phyloP scores from a whole-genome alignment of 2,329 filamentous ascomycete genomes.

The Xylaria hypoxylon region DNA sequence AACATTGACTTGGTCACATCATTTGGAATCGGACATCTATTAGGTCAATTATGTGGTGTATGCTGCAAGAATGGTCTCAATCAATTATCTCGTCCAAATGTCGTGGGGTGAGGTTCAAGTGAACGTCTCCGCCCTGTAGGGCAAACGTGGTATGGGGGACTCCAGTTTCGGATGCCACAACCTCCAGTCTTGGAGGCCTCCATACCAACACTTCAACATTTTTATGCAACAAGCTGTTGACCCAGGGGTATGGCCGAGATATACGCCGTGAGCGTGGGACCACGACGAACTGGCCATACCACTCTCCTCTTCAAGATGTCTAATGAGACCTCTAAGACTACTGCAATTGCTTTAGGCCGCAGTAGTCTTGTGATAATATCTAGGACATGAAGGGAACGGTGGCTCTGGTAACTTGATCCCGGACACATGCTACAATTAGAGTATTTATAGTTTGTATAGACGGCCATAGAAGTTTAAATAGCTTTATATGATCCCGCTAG shows the following conservation, averaged over 20 bases:
- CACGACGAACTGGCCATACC: conserved; percentile 12
- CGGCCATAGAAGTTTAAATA: conserved; percentile 18
- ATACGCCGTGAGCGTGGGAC: conserved; percentile 22
- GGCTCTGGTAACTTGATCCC: neutral
- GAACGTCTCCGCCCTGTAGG: too few species aligned
- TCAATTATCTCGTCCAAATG: too few species aligned
- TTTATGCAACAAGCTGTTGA: conserved; percentile 15
- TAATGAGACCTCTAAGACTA: conserved; percentile 13
- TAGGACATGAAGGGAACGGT: neutral
- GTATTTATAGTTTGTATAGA: neutral
- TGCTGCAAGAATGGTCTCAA: too few species aligned
- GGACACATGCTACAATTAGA: conserved; percentile 1
- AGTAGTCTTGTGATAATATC: neutral
- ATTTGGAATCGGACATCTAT: too few species aligned
- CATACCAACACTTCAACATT: too few species aligned
- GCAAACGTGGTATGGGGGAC: too few species aligned
- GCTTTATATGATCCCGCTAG: conserved; percentile 6
- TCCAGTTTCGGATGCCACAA: too few species aligned
- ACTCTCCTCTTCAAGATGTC: conserved; percentile 29
- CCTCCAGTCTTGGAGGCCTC: too few species aligned
- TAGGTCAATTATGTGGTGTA: too few species aligned
- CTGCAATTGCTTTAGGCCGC: neutral
- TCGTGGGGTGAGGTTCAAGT: too few species aligned
- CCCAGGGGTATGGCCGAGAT: conserved; percentile 20
- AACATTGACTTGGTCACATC: too few species aligned